Base-by-base conservation (phyloP, 192 early-diverging fungal genomes). In the Chytriomyces sp. region DNA sequence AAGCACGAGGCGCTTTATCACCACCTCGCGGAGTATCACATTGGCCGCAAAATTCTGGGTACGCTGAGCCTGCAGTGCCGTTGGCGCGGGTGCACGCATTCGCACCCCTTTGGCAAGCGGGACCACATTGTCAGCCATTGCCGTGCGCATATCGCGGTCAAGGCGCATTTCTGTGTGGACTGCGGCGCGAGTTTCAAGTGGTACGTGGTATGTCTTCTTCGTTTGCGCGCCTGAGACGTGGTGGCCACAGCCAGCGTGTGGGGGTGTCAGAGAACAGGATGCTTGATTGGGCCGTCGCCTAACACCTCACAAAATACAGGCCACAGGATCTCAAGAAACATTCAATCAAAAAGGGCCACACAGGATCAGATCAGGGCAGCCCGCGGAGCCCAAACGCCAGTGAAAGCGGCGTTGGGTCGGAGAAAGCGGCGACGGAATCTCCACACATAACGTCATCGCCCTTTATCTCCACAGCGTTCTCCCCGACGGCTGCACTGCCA, bases 311-410 rank as follows among this genome's bases (percentile, higher is more conserved):
- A n/a, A n/a, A n/a, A 1, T 0, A 49, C 44, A 49, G 44, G 44
- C 59, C 59, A 2, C 59, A 61, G 59, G 59, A 61, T 25, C 33
- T 61, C 30, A 61, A 61, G 56, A 61, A 61, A 25, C 59, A 61
- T 36, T 61, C 32, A 30, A 37, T 25, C 33, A 61, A 61, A 25
- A n/a, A n/a, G n/a, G n/a, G n/a, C n/a, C n/a, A n/a, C n/a, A n/a
- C n/a, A n/a, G n/a, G n/a, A n/a, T n/a, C n/a, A n/a, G n/a, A n/a
- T n/a, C n/a, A n/a, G n/a, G n/a, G n/a, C n/a, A n/a, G n/a, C n/a
- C n/a, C n/a, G n/a, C n/a, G n/a, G n/a, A n/a, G n/a, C n/a, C n/a
- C n/a, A n/a, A n/a, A n/a, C n/a, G n/a, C n/a, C n/a, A n/a, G n/a
- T n/a, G n/a, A n/a, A n/a, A n/a, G n/a, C n/a, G n/a, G n/a, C n/a